Evolutionary conservation across 176 grass and related monocot genomes (phyloP).

Genomic region (Paspalum vaginatum): DNA sequence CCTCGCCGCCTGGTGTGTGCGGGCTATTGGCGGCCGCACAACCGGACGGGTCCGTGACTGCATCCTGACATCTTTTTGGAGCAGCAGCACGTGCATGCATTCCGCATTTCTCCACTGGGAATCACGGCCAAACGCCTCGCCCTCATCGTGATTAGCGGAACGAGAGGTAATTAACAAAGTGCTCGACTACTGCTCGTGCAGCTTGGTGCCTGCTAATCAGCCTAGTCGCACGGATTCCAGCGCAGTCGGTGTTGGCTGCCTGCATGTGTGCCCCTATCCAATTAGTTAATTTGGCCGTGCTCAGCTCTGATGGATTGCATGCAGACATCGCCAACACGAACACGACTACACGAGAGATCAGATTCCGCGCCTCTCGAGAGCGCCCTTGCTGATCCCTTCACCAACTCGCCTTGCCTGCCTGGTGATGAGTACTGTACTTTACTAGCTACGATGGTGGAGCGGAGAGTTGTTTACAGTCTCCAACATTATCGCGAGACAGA

Average conservation of each 20-base stretch:
- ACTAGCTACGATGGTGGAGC: neutral
- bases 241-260: neutral
- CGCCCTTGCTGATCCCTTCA: neutral
- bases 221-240: neutral
- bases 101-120: neutral
- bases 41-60: too few species aligned
- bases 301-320: neutral
- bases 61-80: neutral
- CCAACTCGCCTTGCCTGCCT: neutral
- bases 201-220: neutral
- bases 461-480: constrained; percentile 9
- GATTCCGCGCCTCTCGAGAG: neutral
- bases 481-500: constrained; percentile 7
- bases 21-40: too few species aligned
- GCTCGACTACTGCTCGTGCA: neutral
- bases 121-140: too few species aligned
- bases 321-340: neutral
- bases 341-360: too few species aligned
- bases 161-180: neutral
- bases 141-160: neutral
- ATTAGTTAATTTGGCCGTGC: neutral
- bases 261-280: neutral
- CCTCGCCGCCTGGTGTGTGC: too few species aligned
- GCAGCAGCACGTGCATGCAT: neutral
- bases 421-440: neutral